Conservation (phyloP, 2,329 filamentous ascomycete genomes). For the Proliferodiscus dingleyae region DNA sequence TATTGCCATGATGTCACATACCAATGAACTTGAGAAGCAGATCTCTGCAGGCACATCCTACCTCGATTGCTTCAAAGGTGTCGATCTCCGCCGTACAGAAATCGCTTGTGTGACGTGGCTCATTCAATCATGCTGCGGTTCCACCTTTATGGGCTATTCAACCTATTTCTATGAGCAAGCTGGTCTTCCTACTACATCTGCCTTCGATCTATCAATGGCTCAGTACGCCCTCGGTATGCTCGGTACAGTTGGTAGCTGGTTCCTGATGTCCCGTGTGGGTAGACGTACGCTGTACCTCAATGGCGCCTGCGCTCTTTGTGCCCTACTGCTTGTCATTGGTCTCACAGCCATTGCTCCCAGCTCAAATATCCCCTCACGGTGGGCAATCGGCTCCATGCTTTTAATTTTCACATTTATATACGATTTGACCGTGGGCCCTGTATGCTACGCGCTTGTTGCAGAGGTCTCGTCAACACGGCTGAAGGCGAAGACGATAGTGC, state of each 20-base stretch:
- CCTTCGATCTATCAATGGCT: conserved; percentile 46
- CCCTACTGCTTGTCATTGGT: conserved; percentile 43
- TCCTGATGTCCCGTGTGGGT: conserved; percentile 41
- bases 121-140: conserved; percentile 57
- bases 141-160: conserved; percentile 58
- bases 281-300: conserved; percentile 46
- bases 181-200: conserved; percentile 42
- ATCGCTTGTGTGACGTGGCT: conserved; percentile 53
- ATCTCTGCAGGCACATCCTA: conserved; percentile 40
- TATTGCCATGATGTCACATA: conserved; percentile 50
- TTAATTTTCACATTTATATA: conserved; percentile 39
- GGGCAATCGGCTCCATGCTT: conserved; percentile 40
- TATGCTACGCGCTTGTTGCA: conserved; percentile 39
- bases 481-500: conserved; percentile 83
- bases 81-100: conserved; percentile 47
- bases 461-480: conserved; percentile 46
- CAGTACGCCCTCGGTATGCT: conserved; percentile 42
- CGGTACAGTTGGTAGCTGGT: conserved; percentile 47
- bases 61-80: conserved; percentile 44
- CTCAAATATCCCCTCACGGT: conserved; percentile 36
- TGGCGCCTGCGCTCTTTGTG: conserved; percentile 37
- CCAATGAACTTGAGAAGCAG: conserved; percentile 49
- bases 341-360: conserved; percentile 40
- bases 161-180: conserved; percentile 53
- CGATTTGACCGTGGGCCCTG: conserved; percentile 40